Base-by-base conservation (phyloP, 2,329 filamentous ascomycete species). In the Periconia sp. region DNA sequence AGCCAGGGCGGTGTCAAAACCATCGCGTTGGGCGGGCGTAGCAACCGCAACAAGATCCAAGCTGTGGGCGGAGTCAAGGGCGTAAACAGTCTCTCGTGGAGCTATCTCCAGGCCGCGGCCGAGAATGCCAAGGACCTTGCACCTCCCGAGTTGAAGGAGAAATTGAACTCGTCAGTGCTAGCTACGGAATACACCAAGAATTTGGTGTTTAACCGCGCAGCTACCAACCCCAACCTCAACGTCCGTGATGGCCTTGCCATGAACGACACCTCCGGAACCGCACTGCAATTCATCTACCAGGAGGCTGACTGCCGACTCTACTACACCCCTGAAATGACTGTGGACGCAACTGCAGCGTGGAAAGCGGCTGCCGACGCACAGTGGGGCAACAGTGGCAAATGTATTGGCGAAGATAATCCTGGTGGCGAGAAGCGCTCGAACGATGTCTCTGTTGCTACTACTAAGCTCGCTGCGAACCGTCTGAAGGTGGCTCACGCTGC, bases 1-100 rank as follows among this genome's bases (percentile, higher is more conserved):
- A 68, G 77, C 23, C 76, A 82, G 54, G 81, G 74, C 19, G 78
- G 79, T 33, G 80, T 85, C n/a, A 79, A 80, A 69, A 80, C 77
- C 5, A 76, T 80, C 49, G 80, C 79, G 6, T 72, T 83, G 53
- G 83, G 82, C 23, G 82, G 82, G 19, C 73, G 74, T 43, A 69
- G 66, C 33, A 74, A 75, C 45, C 62, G 71, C 33, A 78, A 79
- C 1, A 72, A 73, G 1, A 84, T 84, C 52, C 82, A 84, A 65
- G 81, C 79, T 18, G 74, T 83, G 2, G 81, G 80, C 42, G 81
- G 81, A 14, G 76, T 81, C 57, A 82, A 83, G 66, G 82, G 82
- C 10, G 65, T 69, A 41, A 75, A 75, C 63, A 70, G 73, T 53
- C 73, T 62, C 43, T 53, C 58, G n/a, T 73, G 61, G 50, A 56